A percentile compares a stretch with the other conserved stretches of the same genome.
These are phyloP conservation scores for Ophiostoma australiae DNA, from an alignment of 2,329 filamentous ascomycete species.

Conservation along the genomic window DNA sequence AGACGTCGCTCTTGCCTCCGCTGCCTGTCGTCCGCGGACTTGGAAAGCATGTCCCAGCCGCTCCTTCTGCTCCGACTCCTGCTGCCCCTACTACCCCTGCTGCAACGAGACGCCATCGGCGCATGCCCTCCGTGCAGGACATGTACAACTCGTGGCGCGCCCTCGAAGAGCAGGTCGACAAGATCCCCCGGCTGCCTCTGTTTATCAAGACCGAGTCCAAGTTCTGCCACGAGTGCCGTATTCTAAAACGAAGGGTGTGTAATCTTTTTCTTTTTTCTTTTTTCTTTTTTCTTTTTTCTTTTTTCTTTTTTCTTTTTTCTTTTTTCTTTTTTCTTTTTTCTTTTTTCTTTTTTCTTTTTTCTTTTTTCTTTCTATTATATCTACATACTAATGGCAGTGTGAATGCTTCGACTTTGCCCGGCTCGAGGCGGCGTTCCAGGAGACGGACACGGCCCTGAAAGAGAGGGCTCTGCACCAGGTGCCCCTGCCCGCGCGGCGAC, in stretches of 20 bases:
- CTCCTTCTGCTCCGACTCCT: too few relatives aligned
- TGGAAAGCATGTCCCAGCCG: not conserved
- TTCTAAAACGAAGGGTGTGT: constrained; percentile 21
- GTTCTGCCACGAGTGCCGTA: constrained; percentile 26
- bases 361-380: not conserved
- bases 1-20: not conserved
- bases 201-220: constrained; percentile 22
- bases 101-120: not conserved
- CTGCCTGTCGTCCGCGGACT: not conserved
- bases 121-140: constrained; percentile 25
- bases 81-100: too few relatives aligned
- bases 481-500: not conserved
- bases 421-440: constrained; percentile 22
- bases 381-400: constrained; percentile 19
- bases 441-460: constrained; percentile 17
- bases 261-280: not conserved
- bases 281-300: not conserved
- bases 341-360: not conserved
- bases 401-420: constrained; percentile 26
- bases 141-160: constrained; percentile 29
- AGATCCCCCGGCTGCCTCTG: constrained; percentile 25
- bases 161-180: constrained; percentile 22
- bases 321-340: not conserved
- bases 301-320: not conserved
- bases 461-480: constrained; percentile 16